Conservation (phyloP, 2,329 filamentous ascomycete genomes). For the Colletotrichum theobromicola region DNA sequence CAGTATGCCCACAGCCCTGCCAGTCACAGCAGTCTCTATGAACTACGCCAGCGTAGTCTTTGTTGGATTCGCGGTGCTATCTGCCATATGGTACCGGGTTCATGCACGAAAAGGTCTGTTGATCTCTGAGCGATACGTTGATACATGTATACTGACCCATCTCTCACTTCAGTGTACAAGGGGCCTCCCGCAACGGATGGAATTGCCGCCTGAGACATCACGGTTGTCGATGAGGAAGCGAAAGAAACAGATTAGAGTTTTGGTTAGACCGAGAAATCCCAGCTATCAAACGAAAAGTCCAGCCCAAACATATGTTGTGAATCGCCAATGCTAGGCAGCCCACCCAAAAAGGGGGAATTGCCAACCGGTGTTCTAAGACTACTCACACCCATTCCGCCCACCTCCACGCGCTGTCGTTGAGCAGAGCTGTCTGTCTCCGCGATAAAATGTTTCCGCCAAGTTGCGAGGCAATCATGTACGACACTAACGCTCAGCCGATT, state of each 20-base stretch:
- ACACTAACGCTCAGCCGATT: background rate
- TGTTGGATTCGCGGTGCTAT: conserved; percentile 65
- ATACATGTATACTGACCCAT: background rate
- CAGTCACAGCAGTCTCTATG: conserved; percentile 63
- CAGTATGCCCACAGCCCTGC: conserved; percentile 71
- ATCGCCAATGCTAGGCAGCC: background rate
- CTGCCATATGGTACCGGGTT: conserved; percentile 64
- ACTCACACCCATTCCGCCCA: background rate
- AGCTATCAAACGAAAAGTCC: background rate
- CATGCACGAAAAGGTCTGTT: background rate
- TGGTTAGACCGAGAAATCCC: background rate
- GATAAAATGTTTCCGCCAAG: background rate
- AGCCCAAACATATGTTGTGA: background rate
- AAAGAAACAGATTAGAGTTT: background rate
- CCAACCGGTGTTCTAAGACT: background rate
- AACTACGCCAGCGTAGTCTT: conserved; percentile 80
- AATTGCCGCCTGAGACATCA: background rate
- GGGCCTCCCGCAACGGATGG: background rate
- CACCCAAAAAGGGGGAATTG: background rate
- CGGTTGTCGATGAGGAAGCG: background rate
- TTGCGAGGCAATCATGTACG: background rate
- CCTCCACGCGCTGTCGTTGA: background rate
- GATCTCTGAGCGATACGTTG: fast-evolving
- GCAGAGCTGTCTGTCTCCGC: background rate
- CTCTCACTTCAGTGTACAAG: background rate